Evolutionary conservation across 768 basidiomycete genomes (phyloP), one percentile per base, ranked within the genome.

Genomic region (Cystobasidium onofrii): DNA sequence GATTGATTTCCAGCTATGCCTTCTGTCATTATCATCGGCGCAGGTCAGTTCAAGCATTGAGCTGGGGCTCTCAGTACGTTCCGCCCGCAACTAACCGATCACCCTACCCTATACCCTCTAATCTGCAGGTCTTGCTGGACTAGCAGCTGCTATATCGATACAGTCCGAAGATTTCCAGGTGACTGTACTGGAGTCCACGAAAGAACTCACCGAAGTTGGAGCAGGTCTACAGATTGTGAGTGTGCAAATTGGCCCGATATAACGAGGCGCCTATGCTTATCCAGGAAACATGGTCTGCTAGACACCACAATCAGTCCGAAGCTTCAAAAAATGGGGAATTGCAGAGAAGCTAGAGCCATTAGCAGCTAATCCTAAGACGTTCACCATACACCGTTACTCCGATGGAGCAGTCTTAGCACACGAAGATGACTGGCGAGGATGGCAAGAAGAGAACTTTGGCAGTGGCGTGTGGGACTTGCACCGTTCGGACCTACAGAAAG

Each of bases 341-440:
- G 70, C 57, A 41, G 34, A 52, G 2, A 20, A 23, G 25, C 25
- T 72, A 36, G 70, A 72, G 44, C 34, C 60, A 15, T 33, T 72
- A 39, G 70, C 57, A n/a, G 70, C 70, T 2, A 46, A 31, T 29
- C 70, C 70, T 13, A 72, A 60, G 36, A 64, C 27, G 9, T 61
- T 72, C 64, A 64, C 60, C n/a, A 64, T 72, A 25, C 70, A 64
- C 18, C 60, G 70, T n/a, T 72, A 72, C 36, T 72, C 70, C 12
- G 70, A 72, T 29, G 70, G 70, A 9, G 55, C 65, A 33, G 62
- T 72, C 9, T 33, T 72, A 13, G 70, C 60, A 33, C 31, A 72
- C 15, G 70, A 72, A 23, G 34, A 27, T 9, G 70, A 64, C 27
- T 72, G 54, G 57, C 3, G 57, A 25, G 62, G 54, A 20, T 61